phyloP scores from a whole-genome alignment of 1,139 yeast genomes.

The Taiozyma sp. region DNA sequence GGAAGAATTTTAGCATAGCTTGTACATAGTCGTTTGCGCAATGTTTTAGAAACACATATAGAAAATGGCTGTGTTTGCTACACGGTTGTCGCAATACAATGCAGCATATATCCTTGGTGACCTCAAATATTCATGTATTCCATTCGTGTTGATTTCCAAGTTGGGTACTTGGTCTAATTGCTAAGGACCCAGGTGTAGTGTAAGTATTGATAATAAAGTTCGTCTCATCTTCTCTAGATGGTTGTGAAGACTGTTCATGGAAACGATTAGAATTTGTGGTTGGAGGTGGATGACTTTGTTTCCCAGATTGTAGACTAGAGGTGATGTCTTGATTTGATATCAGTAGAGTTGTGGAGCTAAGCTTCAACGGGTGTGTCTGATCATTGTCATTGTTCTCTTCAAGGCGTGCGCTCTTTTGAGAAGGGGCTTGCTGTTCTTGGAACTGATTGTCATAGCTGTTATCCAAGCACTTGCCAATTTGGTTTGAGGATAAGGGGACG shows the following conservation, averaged over 20 bases:
- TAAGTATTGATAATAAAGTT: constrained; percentile 16
- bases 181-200: constrained; percentile 18
- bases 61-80: neutral
- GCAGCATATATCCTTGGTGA: neutral
- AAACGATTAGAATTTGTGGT: neutral
- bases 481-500: constrained; percentile 14
- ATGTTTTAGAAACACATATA: neutral
- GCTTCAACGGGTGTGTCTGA: neutral
- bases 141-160: constrained; percentile 3
- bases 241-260: neutral
- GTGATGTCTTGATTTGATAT: neutral
- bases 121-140: neutral
- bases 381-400: neutral
- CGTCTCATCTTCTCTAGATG: constrained; percentile 4
- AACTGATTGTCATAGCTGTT: constrained; percentile 4
- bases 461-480: constrained; percentile 16
- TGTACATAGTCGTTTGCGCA: neutral
- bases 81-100: neutral
- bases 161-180: constrained; percentile 12
- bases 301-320: neutral
- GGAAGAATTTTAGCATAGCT: neutral
- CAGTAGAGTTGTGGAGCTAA: neutral
- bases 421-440: neutral
- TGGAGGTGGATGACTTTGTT: neutral
- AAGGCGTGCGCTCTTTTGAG: neutral